Evolutionary conservation across 208 protist species (phyloP), one percentile per base, ranked within the genome.

Genomic region (Trypanosomatidae sp.): DNA sequence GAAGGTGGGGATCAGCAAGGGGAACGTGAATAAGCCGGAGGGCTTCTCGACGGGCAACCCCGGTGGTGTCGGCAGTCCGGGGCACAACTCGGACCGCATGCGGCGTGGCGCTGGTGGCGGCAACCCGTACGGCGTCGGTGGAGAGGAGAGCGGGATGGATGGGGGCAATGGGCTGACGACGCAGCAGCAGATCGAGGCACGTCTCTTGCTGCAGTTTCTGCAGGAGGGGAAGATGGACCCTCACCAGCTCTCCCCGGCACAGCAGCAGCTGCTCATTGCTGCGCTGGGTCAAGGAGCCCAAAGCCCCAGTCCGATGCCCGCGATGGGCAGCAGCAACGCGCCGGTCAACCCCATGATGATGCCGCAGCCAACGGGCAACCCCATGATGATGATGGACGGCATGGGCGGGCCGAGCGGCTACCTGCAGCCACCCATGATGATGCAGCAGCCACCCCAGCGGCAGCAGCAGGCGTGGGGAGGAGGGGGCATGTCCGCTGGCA

Each of bases 1-100:
- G 64, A 90, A 90, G 74, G 92, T 96, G n/a, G 83, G 84, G 30
- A 74, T 94, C 66, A 96, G 92, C 82, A 93, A 91, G 49, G 92
- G 92, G 15, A 96, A 93, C 70, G 87, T 96, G 43, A 87, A 87
- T 49, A 83, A 87, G 36, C 76, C 69, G 2, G 71, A 83, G 12
- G 69, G 70, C 55, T 74, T 70, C 66, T 62, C 67, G 22, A 79
- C 60, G 12, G 76, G 67, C 68, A 83, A 71, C n/a, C n/a, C n/a
- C n/a, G n/a, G n/a, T n/a, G n/a, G n/a, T n/a, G n/a, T n/a, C n/a
- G n/a, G n/a, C n/a, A n/a, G n/a, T n/a, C n/a, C n/a, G n/a, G n/a
- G n/a, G n/a, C n/a, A n/a, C n/a, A n/a, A n/a, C n/a, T n/a, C n/a
- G n/a, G n/a, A n/a, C n/a, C n/a, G n/a, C n/a, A n/a, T n/a, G n/a